phyloP scores from a whole-genome alignment of 768 basidiomycete species.

The Hemileccinum rubropunctum region DNA sequence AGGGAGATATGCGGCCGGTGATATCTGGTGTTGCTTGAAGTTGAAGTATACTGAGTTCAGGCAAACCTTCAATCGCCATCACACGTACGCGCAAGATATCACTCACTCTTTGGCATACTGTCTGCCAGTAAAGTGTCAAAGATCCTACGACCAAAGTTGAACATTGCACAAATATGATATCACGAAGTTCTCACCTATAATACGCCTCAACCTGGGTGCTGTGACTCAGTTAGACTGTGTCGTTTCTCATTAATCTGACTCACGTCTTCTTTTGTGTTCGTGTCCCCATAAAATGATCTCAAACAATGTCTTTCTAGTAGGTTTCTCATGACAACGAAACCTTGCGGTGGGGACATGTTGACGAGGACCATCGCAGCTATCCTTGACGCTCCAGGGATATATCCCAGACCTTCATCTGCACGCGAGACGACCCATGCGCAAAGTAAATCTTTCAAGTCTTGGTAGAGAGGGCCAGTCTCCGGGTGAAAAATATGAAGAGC shows the following conservation, averaged over 20 bases:
- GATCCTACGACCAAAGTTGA: constrained; percentile 50
- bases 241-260: constrained; percentile 31
- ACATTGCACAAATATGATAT: not conserved
- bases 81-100: not conserved
- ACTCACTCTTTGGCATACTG: constrained; percentile 87
- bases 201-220: constrained; percentile 77
- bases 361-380: constrained; percentile 85
- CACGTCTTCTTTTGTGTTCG: constrained; percentile 73
- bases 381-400: constrained; percentile 63
- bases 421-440: constrained; percentile 87
- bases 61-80: not conserved
- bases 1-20: constrained; percentile 77
- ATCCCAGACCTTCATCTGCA: constrained; percentile 78
- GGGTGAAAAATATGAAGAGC: constrained; percentile 77
- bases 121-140: constrained; percentile 92
- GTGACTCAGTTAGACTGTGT: constrained; percentile 28
- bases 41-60: constrained; percentile 76
- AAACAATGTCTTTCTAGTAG: constrained; percentile 82
- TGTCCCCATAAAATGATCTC: constrained; percentile 79
- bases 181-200: constrained; percentile 57
- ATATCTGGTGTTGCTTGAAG: constrained; percentile 91
- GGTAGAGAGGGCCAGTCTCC: constrained; percentile 73
- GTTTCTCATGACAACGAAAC: constrained; percentile 83
- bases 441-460: constrained; percentile 79
- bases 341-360: constrained; percentile 73